Conservation (phyloP, 2,329 filamentous ascomycete species). For the Calonectria pseudoturangicola region DNA sequence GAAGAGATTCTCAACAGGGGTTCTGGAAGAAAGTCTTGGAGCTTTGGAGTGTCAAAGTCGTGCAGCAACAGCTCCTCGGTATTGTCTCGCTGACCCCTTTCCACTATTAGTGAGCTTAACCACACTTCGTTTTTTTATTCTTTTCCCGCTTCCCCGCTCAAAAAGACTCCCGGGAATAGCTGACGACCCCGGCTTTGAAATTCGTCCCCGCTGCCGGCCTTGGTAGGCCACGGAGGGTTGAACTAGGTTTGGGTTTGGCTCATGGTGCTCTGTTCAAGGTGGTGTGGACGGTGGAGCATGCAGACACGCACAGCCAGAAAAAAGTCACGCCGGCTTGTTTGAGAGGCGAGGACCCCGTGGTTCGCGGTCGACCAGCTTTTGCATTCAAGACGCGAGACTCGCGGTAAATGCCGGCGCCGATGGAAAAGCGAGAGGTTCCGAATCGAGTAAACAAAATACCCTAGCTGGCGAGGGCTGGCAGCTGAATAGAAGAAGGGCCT, state of each 20-base stretch:
- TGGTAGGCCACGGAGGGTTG: neutral
- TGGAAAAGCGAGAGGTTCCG: constrained; percentile 1
- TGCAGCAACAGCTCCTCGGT: neutral
- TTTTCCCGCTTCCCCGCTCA: neutral
- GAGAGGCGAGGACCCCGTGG: neutral
- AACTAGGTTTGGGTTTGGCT: constrained; percentile 10
- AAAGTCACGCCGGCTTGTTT: neutral
- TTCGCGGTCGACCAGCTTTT: constrained; percentile 3
- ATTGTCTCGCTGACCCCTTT: neutral
- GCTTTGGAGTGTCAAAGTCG: neutral
- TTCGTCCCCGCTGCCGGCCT: neutral
- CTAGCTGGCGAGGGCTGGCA: neutral
- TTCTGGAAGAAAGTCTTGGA: too few relatives aligned
- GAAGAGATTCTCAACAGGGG: neutral
- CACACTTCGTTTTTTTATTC: constrained; percentile 1
- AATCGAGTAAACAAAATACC: constrained; percentile 14
- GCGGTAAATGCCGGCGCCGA: neutral
- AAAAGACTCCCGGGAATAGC: neutral
- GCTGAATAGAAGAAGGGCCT: neutral
- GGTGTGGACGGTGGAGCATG: constrained; percentile 21
- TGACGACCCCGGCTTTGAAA: neutral
- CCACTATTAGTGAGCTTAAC: neutral
- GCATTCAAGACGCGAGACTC: neutral
- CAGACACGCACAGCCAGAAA: neutral
- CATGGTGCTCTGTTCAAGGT: constrained; percentile 6